These are phyloP conservation scores for Pachysolen tannophilus DNA, from an alignment of 805 yeast species.

Conservation along the genomic window DNA sequence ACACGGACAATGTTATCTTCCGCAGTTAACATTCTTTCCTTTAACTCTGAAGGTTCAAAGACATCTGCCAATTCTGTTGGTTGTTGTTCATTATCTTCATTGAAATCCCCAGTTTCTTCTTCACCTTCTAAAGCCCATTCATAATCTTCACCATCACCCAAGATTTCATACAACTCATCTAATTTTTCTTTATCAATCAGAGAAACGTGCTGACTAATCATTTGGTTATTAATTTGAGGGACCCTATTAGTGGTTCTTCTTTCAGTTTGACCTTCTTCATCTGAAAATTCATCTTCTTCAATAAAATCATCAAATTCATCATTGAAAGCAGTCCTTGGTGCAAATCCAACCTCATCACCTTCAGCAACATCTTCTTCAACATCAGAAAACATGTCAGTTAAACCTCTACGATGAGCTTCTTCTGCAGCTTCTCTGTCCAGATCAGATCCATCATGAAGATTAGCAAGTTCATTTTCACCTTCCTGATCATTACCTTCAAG, in stretches of 20 bases:
- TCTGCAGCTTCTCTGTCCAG: constrained; percentile 12
- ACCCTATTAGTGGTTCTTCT: constrained; percentile 27
- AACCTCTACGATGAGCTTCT: constrained; percentile 26
- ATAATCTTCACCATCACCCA: constrained; percentile 95
- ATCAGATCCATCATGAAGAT: too few relatives aligned
- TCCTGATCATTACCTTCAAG: constrained; percentile 26
- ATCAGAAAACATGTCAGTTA: constrained; percentile 68
- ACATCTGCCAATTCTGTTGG: constrained; percentile 73
- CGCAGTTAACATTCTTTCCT: constrained; percentile 85
- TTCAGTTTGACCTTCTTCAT: constrained; percentile 56
- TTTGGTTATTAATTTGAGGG: constrained; percentile 10
- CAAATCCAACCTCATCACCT: constrained; percentile 12
- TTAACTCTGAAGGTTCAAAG: constrained; percentile 89
- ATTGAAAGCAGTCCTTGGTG: constrained; percentile 28
- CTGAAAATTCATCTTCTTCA: constrained; percentile 94
- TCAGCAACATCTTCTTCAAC: constrained; percentile 34
- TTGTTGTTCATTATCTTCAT: constrained; percentile 21
- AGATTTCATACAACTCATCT: constrained; percentile 88
- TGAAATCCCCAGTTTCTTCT: constrained; percentile 52
- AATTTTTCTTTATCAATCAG: constrained; percentile 83
- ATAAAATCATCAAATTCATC: constrained; percentile 96
- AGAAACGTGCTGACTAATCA: constrained; percentile 17
- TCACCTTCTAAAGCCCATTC: constrained; percentile 94
- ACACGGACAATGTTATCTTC: constrained; percentile 83
- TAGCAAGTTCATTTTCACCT: constrained; percentile 11